Evolutionary conservation across 2,329 filamentous ascomycete species (phyloP), one percentile per base, ranked within the genome.

Genomic region (Fusarium tanahbumbuense): DNA sequence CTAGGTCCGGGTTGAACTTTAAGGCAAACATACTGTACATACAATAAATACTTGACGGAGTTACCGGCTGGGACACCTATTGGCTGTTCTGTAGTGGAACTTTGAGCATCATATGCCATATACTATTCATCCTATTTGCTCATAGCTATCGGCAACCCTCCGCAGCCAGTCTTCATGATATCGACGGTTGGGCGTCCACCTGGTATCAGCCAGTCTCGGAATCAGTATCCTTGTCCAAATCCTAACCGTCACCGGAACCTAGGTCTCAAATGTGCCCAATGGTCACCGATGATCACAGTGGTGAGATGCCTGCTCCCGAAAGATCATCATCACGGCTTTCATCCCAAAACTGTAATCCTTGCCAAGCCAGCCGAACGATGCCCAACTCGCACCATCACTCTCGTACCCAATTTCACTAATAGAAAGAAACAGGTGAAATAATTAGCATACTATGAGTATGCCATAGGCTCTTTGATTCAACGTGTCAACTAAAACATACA

Each of bases 321-420:
- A 50, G 48, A 65, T 65, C 56, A 62, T 56, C 48, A 46, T 66
- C 60, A 55, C 49, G 52, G 41, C 59, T 45, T 37, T 50, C 40
- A 60, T 41, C 60, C 63, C 57, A 56, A 53, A 52, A 49, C 37
- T 46, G 32, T 64, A 42, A 65, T 37, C 57, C 56, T 52, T 62
- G 63, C 53, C 55, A 60, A 71, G 60, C 62, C 56, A 18, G 7
- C 62, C 56, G 53, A 65, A 48, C 57, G 59, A 57, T 67, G 64
- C 73, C 72, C 70, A 73, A 75, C 67, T 66, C 66, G 27, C 59
- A 70, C 67, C 57, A 64, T 53, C 70, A 59, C 61, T 32, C 41
- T 68, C 49, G 53, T 62, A 57, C 68, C 67, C 63, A 74, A 70
- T 68, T 64, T 70, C 70, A 71, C 63, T 28, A 50, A 63, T 45